Conservation (phyloP, 345 rosid species). For the Euphorbia pulcherrima region DNA sequence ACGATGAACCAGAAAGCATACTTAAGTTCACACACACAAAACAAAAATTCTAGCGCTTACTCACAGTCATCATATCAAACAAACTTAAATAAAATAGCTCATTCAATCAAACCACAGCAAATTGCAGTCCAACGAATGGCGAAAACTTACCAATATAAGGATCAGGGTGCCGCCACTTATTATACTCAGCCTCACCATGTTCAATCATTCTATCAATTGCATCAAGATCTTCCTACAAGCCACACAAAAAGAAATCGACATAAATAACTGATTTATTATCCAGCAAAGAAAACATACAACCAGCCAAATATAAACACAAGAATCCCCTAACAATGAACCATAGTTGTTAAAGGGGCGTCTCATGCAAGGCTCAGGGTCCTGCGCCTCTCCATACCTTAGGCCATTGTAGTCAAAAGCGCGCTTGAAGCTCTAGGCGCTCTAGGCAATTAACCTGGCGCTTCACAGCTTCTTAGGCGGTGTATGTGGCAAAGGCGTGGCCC, state of each 20-base stretch:
- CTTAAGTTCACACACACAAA: not conserved
- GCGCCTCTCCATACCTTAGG: too few relatives aligned
- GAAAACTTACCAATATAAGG: slow-evolving; percentile 72
- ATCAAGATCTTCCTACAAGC: slow-evolving; percentile 68
- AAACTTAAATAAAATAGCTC: not conserved
- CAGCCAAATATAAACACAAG: not conserved
- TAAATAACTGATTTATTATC: not conserved
- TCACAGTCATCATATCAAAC: not conserved
- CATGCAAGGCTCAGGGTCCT: too few relatives aligned
- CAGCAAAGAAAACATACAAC: not conserved
- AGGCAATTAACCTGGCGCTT: too few relatives aligned
- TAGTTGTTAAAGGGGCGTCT: too few relatives aligned
- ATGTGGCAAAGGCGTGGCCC: too few relatives aligned
- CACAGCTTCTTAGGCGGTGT: too few relatives aligned
- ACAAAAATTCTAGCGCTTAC: not conserved
- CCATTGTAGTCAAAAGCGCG: too few relatives aligned
- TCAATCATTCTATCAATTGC: slow-evolving; percentile 76
- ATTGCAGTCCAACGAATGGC: not conserved
- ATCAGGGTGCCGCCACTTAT: slow-evolving; percentile 95
- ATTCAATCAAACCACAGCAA: not conserved
- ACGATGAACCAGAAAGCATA: not conserved
- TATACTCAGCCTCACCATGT: slow-evolving; percentile 62
- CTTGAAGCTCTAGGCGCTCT: too few relatives aligned
- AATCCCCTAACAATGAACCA: not conserved
- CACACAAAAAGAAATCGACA: not conserved